Base-by-base conservation (phyloP, 2,329 filamentous ascomycete genomes). In the Truncatella angustata region DNA sequence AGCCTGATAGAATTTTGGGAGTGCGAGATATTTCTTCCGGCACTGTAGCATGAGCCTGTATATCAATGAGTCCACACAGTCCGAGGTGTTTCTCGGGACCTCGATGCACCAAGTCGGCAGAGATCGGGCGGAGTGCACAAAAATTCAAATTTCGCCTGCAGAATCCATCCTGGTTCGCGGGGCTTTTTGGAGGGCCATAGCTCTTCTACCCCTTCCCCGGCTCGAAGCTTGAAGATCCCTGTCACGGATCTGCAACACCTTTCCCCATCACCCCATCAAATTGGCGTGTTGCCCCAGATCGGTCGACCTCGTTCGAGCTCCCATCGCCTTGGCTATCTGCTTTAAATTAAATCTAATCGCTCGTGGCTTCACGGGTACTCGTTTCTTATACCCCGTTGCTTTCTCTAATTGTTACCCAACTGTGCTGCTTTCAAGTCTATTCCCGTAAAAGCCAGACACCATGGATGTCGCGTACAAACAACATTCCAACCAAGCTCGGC, bases 381-480 rank as follows among this genome's bases (percentile, higher is more conserved):
- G n/a, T n/a, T n/a, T n/a, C n/a, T n/a, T n/a, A n/a, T n/a, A n/a
- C n/a, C n/a, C n/a, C n/a, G n/a, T n/a, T n/a, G n/a, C n/a, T n/a
- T n/a, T n/a, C n/a, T n/a, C n/a, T n/a, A n/a, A n/a, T n/a, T n/a
- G n/a, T n/a, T n/a, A n/a, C n/a, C n/a, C n/a, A n/a, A n/a, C n/a
- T n/a, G n/a, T n/a, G n/a, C 28, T 32, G 28, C 7, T 32, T 32
- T 32, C 7, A 32, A 7, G 7, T 32, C 28, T 32, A 9, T 14
- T 7, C 28, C 28, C 14, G 28, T 14, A 32, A 9, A 32, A 14
- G 28, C n/a, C n/a, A n/a, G 11, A 7, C 43, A 42, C n/a, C 51
- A 82, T 86, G 82, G 83, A 86, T 58, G 72, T 78, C 56, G 79
- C 80, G 54, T 85, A 82, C 66, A 82, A 81, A 56, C 82, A 82